phyloP scores from a whole-genome alignment of 305 asterid genomes.

The Caryopteris hybrid region DNA sequence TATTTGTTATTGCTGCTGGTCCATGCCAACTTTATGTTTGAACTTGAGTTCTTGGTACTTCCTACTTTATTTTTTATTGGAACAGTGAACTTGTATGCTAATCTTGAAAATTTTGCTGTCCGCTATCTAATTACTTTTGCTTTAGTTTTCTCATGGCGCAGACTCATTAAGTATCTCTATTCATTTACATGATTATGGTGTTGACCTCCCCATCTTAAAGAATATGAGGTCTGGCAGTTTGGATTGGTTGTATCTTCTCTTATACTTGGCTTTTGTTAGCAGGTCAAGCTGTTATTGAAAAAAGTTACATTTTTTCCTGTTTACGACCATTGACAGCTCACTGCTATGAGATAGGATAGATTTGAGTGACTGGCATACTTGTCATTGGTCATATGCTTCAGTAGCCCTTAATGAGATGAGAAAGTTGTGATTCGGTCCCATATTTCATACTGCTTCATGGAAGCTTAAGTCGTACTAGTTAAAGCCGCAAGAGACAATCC shows the following conservation, averaged over 20 bases:
- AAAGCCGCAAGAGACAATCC: not conserved
- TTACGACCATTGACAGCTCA: not conserved
- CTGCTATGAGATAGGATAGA: not conserved
- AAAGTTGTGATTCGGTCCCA: not conserved
- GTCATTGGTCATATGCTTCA: not conserved
- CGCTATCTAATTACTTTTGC: slow-evolving; percentile 8
- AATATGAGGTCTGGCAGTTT: not conserved
- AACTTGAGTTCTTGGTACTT: not conserved
- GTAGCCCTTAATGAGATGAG: not conserved
- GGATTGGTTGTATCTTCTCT: not conserved
- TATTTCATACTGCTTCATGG: not conserved
- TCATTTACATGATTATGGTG: not conserved
- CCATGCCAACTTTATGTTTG: not conserved
- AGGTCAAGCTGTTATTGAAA: not conserved
- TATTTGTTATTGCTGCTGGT: not conserved
- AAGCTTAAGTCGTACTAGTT: not conserved
- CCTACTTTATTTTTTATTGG: not conserved
- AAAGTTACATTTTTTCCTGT: not conserved
- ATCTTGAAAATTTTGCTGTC: not conserved
- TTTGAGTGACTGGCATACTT: not conserved
- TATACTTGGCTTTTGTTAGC: not conserved
- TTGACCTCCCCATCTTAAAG: not conserved
- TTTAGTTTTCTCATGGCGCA: not conserved
- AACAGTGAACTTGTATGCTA: not conserved
- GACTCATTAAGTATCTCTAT: too few species aligned